Conservation (phyloP, 2,329 filamentous ascomycete species). For the Sclerotinia glacialis region DNA sequence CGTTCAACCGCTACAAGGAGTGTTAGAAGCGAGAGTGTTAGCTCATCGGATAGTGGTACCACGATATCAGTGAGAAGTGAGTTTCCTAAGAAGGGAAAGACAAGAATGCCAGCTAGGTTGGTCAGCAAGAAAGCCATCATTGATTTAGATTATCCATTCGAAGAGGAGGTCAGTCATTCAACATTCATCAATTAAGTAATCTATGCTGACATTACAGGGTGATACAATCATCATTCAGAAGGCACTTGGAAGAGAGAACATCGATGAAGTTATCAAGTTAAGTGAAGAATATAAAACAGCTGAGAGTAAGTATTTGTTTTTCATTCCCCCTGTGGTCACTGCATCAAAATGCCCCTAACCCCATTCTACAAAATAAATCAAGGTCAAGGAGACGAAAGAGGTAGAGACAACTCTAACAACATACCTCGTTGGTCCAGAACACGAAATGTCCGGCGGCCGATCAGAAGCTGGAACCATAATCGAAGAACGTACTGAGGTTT, state of each 20-base stretch:
- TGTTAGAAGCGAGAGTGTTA: conserved; percentile 42
- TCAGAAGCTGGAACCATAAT: conserved; percentile 48
- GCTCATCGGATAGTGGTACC: conserved; percentile 46
- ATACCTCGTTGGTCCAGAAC: conserved; percentile 31
- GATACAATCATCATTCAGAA: conserved; percentile 78
- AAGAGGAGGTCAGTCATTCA: conserved; percentile 67
- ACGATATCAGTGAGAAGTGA: conserved; percentile 52
- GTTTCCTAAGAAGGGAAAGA: conserved; percentile 83
- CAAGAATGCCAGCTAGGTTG: conserved; percentile 76
- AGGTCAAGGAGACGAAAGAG: conserved; percentile 14
- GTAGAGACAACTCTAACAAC: conserved; percentile 32
- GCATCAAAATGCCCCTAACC: conserved; percentile 24
- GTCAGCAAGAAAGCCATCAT: conserved; percentile 78
- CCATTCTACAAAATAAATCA: conserved; percentile 22
- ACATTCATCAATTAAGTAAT: background rate
- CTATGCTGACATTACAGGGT: conserved; percentile 55
- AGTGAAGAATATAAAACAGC: conserved; percentile 69
- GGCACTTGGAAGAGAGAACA: conserved; percentile 84
- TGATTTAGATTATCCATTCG: conserved; percentile 81
- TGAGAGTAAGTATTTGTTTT: conserved; percentile 45
- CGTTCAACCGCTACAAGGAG: conserved; percentile 31
- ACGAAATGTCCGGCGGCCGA: conserved; percentile 43
- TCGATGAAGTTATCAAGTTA: conserved; percentile 81
- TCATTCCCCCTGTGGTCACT: conserved; percentile 2
- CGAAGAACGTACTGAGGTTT: conserved; percentile 50